Conservation (phyloP, 2,329 filamentous ascomycete genomes). For the Pseudodiploospora longispora region DNA sequence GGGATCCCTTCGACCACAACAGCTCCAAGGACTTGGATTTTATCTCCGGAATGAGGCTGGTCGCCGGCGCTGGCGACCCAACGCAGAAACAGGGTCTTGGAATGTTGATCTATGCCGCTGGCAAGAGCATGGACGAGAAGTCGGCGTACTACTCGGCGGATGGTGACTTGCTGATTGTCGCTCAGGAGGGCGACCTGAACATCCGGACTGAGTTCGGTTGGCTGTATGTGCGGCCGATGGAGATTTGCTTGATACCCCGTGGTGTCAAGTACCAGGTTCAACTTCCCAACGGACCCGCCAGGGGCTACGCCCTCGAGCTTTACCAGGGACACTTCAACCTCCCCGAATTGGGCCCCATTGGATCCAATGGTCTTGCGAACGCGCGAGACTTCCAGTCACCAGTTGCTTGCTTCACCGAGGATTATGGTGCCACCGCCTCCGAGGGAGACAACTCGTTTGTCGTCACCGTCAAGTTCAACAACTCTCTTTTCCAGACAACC, state of each 20-base stretch:
- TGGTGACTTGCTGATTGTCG: slow-evolving; percentile 68
- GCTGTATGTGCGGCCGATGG: slow-evolving; percentile 67
- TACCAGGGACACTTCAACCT: slow-evolving; percentile 66
- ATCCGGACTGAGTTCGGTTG: slow-evolving; percentile 71
- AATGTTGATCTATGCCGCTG: slow-evolving; percentile 73
- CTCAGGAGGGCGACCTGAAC: slow-evolving; percentile 66
- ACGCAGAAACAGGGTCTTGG: slow-evolving; percentile 71
- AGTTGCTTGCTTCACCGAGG: slow-evolving; percentile 61
- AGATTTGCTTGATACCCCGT: slow-evolving; percentile 69
- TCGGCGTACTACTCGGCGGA: slow-evolving; percentile 80
- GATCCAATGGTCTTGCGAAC: slow-evolving; percentile 68
- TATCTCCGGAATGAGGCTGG: slow-evolving; percentile 53
- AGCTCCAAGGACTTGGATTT: slow-evolving; percentile 43
- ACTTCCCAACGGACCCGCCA: slow-evolving; percentile 51
- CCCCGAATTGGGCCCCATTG: slow-evolving; percentile 66
- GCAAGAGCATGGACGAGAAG: slow-evolving; percentile 65
- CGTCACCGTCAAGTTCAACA: slow-evolving; percentile 57
- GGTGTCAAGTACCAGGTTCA: slow-evolving; percentile 66
- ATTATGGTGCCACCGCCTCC: slow-evolving; percentile 31
- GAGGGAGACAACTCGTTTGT: slow-evolving; percentile 33
- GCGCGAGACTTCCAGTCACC: slow-evolving; percentile 68
- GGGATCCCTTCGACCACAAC: slow-evolving; percentile 72
- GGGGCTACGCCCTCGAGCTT: slow-evolving; percentile 69
- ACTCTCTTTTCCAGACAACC: slow-evolving; percentile 52
- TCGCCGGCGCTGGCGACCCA: slow-evolving; percentile 73